These are phyloP conservation scores for Magnusiomyces tetraspermus DNA, from an alignment of 1,139 yeast species.

Conservation along the genomic window DNA sequence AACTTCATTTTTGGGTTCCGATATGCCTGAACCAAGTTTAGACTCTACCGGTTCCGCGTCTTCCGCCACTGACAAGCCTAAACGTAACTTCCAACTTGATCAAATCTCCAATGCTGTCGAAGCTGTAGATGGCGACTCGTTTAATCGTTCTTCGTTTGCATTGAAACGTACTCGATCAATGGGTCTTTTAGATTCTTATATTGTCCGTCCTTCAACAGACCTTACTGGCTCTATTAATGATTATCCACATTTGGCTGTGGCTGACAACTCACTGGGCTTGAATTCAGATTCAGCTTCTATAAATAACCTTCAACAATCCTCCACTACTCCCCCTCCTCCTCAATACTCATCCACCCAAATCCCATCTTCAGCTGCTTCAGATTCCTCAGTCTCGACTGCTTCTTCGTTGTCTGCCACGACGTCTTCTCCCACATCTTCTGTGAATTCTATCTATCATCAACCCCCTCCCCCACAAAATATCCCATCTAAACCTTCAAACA, in stretches of 20 bases:
- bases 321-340: neutral
- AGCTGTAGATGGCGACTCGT: slow-evolving; percentile 64
- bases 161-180: slow-evolving; percentile 75
- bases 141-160: slow-evolving; percentile 62
- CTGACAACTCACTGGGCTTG: neutral
- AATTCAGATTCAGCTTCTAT: too few relatives aligned
- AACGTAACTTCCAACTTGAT: slow-evolving; percentile 12
- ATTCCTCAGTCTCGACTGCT: neutral
- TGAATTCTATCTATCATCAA: neutral
- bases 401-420: neutral
- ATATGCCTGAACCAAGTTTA: too few relatives aligned
- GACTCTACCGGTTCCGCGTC: neutral
- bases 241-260: slow-evolving; percentile 22
- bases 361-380: neutral
- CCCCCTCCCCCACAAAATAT: neutral
- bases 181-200: slow-evolving; percentile 67
- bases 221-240: slow-evolving; percentile 26
- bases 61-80: neutral
- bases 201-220: slow-evolving; percentile 34
- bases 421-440: neutral
- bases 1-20: neutral
- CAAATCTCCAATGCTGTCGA: slow-evolving; percentile 44
- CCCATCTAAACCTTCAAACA: neutral
- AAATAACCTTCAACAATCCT: neutral
- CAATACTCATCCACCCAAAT: neutral